Evolutionary conservation across 805 yeast species (phyloP), one percentile per base, ranked within the genome.

Genomic region (Osmozyma mogii): DNA sequence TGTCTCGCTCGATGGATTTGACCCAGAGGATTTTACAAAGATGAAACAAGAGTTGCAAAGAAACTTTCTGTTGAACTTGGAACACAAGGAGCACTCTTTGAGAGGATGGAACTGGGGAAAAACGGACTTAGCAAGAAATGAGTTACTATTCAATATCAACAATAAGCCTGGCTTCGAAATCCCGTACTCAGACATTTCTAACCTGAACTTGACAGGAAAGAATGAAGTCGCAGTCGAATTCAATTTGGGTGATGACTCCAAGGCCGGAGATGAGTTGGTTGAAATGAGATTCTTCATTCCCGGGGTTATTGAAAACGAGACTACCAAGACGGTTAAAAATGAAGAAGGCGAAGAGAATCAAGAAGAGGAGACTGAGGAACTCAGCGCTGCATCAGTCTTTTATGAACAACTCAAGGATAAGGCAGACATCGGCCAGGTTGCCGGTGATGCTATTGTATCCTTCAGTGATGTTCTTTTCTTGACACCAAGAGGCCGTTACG

Each of bases 71-170:
- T 63, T 84, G 24, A 72, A 72, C 32, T 67, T 92, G 35, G 97
- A 92, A 45, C 79, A 72, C 38, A 75, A 70, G 46, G 97, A 89
- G 47, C 98, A 92, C 57, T 82, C 96, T 4, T 63, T 92, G 41
- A 75, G 96, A 61, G 99, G 99, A 18, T 92, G 98, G 98, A 92
- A 92, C 58, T 92, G 98, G 98, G 99, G 99, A 31, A 77, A 80
- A 40, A 69, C 89, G 10, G 95, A 88, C 52, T 73, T 92, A 51
- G 95, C 94, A 13, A 74, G 95, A 54, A 84, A 85, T 45, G 98
- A 92, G 55, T 65, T 92, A 54, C 74, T 84, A 17, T 88, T 92
- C 58, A 75, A 78, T 34, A 78, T 88, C 14, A 83, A 83, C 49
- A 85, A 85, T 43, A 79, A 83, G 47, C 97, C 98, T 3, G 74